These are phyloP conservation scores for Aaosphaeria arxii DNA, from an alignment of 2,329 filamentous ascomycete species.

Conservation along the genomic window DNA sequence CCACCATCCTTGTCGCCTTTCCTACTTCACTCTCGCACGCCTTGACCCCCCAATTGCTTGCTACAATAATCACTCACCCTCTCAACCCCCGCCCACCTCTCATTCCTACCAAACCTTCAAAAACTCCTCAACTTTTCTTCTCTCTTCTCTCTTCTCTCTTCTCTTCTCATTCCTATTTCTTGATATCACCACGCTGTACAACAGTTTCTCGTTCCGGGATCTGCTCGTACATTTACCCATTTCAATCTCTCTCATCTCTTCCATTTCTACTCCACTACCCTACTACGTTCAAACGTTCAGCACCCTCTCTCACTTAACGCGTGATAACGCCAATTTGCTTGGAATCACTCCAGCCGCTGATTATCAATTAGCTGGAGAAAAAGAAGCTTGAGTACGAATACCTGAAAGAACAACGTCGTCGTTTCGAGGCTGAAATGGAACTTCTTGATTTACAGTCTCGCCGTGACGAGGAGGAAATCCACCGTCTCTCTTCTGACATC, in stretches of 20 bases:
- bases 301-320: conserved; percentile 3
- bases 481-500: conserved; percentile 79
- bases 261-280: background rate
- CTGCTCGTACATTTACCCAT: conserved; percentile 1
- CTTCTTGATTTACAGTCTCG: conserved; percentile 82
- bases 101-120: conserved; percentile 1
- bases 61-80: conserved; percentile 4
- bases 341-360: conserved; percentile 21
- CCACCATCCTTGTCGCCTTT: no score
- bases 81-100: background rate
- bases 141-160: conserved; percentile 1
- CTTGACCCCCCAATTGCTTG: no score
- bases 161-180: conserved; percentile 1
- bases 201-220: conserved; percentile 11
- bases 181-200: conserved; percentile 8
- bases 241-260: conserved; percentile 13
- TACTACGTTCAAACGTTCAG: background rate
- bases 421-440: conserved; percentile 91
- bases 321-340: background rate
- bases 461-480: conserved; percentile 78
- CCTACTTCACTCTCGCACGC: no score
- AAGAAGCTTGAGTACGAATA: conserved; percentile 91
- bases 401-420: conserved; percentile 81
- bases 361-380: conserved; percentile 71
- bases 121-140: background rate